Evolutionary conservation across 1,284 basidiomycete genomes (phyloP).

Genomic region (Peniophora sp.): DNA sequence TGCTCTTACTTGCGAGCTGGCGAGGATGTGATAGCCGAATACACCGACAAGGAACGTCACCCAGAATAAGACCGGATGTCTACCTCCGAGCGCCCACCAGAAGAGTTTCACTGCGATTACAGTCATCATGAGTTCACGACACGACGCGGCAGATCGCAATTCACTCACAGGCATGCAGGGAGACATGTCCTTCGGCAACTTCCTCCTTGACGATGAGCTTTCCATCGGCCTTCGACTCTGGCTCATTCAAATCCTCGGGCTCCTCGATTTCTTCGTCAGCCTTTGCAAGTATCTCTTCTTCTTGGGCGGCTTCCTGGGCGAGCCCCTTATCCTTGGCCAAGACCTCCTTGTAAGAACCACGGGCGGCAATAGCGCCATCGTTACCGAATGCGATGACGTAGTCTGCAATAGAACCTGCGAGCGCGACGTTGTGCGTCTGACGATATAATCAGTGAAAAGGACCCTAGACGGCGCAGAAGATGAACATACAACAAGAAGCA

Average conservation of each 20-base stretch:
- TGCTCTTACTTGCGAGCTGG: slow-evolving; percentile 6
- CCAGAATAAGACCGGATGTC: slow-evolving; percentile 25
- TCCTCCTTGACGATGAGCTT: slow-evolving; percentile 55
- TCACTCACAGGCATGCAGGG: slow-evolving; percentile 31
- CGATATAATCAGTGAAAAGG: neutral
- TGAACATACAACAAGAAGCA: slow-evolving; percentile 59
- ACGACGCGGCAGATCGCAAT: neutral
- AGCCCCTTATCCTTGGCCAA: slow-evolving; percentile 35
- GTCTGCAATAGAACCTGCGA: slow-evolving; percentile 52
- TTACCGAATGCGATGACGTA: slow-evolving; percentile 54
- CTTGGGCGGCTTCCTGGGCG: slow-evolving; percentile 24
- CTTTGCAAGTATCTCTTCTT: slow-evolving; percentile 11
- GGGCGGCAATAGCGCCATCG: slow-evolving; percentile 37
- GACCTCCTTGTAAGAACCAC: slow-evolving; percentile 33
- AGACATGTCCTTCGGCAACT: slow-evolving; percentile 46
- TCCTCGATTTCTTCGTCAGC: slow-evolving; percentile 14
- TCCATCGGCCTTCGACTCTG: slow-evolving; percentile 22
- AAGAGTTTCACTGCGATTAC: slow-evolving; percentile 21
- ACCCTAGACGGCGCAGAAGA: slow-evolving; percentile 12
- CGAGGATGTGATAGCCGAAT: slow-evolving; percentile 13
- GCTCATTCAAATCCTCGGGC: neutral
- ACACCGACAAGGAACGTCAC: slow-evolving; percentile 17
- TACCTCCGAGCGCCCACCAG: slow-evolving; percentile 22
- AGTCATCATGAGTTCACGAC: neutral
- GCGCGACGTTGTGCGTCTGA: slow-evolving; percentile 60